Percentiles rank a stretch among this genome's conserved stretches.
Conservation (phyloP, 345 rosid genomes). For the Sonneratia caseolaris region DNA sequence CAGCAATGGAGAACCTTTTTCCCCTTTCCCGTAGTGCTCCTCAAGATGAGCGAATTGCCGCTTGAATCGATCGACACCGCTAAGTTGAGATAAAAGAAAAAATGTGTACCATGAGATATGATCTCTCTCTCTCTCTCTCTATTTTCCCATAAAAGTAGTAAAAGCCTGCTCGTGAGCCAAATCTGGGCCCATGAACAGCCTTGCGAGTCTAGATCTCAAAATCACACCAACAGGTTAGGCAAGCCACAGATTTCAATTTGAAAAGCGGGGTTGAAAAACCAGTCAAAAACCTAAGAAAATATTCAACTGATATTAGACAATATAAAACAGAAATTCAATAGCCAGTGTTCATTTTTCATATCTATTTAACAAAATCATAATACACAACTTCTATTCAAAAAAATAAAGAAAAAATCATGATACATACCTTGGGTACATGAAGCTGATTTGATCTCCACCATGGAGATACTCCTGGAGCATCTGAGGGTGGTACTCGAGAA, state of each 20-base stretch:
- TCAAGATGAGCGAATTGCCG: slow-evolving; percentile 97
- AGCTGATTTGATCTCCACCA: slow-evolving; percentile 94
- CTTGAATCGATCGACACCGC: slow-evolving; percentile 98
- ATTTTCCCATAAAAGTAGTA: not conserved
- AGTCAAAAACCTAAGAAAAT: not conserved
- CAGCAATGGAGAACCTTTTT: slow-evolving; percentile 65
- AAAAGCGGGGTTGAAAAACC: not conserved
- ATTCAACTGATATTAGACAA: not conserved
- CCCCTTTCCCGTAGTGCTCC: slow-evolving; percentile 79
- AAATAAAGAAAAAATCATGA: not conserved
- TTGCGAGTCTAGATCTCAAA: not conserved
- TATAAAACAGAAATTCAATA: not conserved
- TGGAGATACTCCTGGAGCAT: slow-evolving; percentile 89
- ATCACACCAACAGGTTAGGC: not conserved
- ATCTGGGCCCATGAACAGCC: not conserved
- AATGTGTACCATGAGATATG: not conserved
- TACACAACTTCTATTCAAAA: slow-evolving; percentile 8
- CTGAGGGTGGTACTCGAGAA: slow-evolving; percentile 93
- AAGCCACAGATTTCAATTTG: not conserved
- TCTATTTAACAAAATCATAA: not conserved
- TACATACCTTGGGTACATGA: slow-evolving; percentile 88
- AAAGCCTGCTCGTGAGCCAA: not conserved
- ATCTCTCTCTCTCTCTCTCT: not conserved
- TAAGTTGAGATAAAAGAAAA: slow-evolving; percentile 19
- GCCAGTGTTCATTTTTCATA: not conserved